Evolutionary conservation across 2,329 filamentous ascomycete species (phyloP).

Genomic region (Pseudocercospora pini-densiflorae): DNA sequence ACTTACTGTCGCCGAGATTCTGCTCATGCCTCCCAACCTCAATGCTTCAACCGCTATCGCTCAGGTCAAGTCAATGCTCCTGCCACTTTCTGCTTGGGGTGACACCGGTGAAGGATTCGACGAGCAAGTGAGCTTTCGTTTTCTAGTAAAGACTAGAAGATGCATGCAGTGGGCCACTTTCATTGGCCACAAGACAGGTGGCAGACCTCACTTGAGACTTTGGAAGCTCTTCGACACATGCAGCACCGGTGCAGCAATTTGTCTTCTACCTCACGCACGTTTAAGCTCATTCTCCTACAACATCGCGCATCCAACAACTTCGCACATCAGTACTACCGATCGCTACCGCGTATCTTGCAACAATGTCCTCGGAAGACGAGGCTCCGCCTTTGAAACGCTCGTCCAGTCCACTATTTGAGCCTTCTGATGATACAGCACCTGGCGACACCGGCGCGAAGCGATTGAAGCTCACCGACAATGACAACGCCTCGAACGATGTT

Average conservation of each 20-base stretch:
- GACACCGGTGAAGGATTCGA: not conserved
- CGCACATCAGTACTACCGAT: not conserved
- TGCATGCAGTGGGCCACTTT: not conserved
- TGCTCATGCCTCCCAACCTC: not conserved
- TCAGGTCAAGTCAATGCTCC: not conserved
- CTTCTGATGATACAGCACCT: not conserved
- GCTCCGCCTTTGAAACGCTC: not conserved
- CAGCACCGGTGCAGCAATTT: not conserved
- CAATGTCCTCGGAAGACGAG: not conserved
- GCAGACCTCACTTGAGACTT: not conserved
- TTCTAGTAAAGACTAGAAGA: not conserved
- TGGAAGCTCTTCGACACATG: not conserved
- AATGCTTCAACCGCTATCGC: not conserved
- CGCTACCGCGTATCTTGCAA: not conserved
- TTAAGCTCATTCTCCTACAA: not conserved
- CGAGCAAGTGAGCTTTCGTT: not conserved
- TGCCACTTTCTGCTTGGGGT: not conserved
- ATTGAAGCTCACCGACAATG: not conserved
- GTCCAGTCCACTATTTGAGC: not conserved
- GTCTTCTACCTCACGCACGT: not conserved
- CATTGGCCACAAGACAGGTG: not conserved
- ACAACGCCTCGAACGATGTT: not conserved
- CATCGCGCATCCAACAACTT: not conserved
- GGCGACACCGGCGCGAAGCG: not conserved
- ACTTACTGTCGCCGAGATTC: not conserved